Conservation (phyloP, 2,329 filamentous ascomycete species). For the Colletotrichum incanum region DNA sequence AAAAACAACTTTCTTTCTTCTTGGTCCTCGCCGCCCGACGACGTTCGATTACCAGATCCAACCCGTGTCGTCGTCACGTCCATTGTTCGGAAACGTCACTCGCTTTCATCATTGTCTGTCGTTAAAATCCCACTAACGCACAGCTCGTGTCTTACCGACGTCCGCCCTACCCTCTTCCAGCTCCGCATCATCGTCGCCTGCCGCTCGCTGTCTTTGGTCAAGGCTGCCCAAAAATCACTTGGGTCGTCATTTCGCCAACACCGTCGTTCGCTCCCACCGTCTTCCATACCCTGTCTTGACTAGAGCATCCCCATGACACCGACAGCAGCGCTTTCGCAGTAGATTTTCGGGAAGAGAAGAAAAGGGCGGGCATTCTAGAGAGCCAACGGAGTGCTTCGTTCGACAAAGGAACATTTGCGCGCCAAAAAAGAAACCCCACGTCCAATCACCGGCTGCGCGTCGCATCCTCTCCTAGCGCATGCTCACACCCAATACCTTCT, state of each 20-base stretch:
- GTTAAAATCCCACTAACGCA: constrained; percentile 42
- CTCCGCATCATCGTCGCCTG: constrained; percentile 40
- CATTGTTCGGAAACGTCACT: constrained; percentile 41
- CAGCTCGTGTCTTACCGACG: constrained; percentile 42
- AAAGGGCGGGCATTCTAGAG: constrained; percentile 9
- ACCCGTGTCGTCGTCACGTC: constrained; percentile 28
- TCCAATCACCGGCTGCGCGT: constrained; percentile 41
- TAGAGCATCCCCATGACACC: constrained; percentile 26
- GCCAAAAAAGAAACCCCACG: constrained; percentile 35
- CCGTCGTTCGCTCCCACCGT: constrained; percentile 26
- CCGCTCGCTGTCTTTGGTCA: constrained; percentile 31
- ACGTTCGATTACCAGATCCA: constrained; percentile 17
- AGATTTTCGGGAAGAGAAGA: constrained; percentile 3
- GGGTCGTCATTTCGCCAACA: constrained; percentile 19
- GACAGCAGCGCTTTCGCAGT: background rate
- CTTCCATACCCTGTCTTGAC: background rate
- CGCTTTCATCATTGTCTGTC: constrained; percentile 39
- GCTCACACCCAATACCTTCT: constrained; percentile 39
- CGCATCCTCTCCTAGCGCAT: constrained; percentile 41
- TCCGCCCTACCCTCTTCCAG: constrained; percentile 33
- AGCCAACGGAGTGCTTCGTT: constrained; percentile 12
- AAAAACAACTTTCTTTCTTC: constrained; percentile 7
- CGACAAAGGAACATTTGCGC: constrained; percentile 40
- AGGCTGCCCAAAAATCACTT: constrained; percentile 26
- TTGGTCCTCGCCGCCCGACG: constrained; percentile 5